Conservation (phyloP, 768 basidiomycete genomes). For the Suillus brevipes region DNA sequence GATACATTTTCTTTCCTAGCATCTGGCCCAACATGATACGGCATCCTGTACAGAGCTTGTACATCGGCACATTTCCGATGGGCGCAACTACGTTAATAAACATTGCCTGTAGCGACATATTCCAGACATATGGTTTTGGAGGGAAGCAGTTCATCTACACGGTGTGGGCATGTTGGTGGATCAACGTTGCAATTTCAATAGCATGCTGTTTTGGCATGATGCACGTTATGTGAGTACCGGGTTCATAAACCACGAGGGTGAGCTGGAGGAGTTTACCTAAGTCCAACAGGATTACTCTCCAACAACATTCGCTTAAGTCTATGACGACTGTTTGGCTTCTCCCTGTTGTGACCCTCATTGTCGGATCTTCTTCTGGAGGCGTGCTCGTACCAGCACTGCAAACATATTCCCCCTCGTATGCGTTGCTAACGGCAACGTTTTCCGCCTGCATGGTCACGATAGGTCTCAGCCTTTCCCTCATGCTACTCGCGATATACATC, state of each 20-base stretch:
- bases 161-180: constrained; percentile 72
- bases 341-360: constrained; percentile 72
- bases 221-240: constrained; percentile 59
- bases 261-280: constrained; percentile 14
- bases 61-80: constrained; percentile 55
- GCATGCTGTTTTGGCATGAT: constrained; percentile 61
- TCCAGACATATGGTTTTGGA: constrained; percentile 46
- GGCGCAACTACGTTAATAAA: constrained; percentile 59
- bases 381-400: constrained; percentile 53
- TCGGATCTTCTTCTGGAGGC: constrained; percentile 67
- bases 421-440: constrained; percentile 54
- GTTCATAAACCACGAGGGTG: constrained; percentile 21
- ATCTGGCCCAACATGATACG: constrained; percentile 49
- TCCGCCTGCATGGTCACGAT: constrained; percentile 57
- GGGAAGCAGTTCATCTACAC: constrained; percentile 52
- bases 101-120: constrained; percentile 46
- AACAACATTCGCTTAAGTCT: constrained; percentile 52
- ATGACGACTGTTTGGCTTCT: constrained; percentile 73
- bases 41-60: constrained; percentile 53
- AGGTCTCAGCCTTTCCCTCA: constrained; percentile 59
- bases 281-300: constrained; percentile 50
- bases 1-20: constrained; percentile 55
- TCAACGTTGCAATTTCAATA: constrained; percentile 55
- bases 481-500: constrained; percentile 68
- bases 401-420: constrained; percentile 44